Percentiles rank a stretch among this genome's conserved stretches.
These are phyloP conservation scores for Colletotrichum magnum DNA, from an alignment of 2,329 filamentous ascomycete species.

Conservation along the genomic window DNA sequence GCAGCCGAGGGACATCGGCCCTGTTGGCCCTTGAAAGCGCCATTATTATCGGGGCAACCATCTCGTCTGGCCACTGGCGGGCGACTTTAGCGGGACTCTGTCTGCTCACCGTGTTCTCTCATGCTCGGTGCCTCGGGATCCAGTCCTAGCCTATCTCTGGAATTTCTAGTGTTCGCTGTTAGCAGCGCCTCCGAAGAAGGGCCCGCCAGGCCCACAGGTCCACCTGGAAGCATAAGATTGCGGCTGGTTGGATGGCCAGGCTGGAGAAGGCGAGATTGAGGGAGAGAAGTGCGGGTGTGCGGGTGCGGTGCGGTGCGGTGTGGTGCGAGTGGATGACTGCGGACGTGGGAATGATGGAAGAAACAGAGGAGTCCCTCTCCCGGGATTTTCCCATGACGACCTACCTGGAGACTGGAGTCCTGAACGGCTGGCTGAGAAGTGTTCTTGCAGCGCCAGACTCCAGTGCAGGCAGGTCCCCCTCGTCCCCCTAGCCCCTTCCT, in stretches of 20 bases:
- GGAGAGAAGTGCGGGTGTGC: conserved; percentile 7
- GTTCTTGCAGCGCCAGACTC: no score
- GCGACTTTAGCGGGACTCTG: conserved; percentile 18
- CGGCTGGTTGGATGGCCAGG: conserved; percentile 22
- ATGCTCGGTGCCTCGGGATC: neutral
- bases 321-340: conserved; percentile 16
- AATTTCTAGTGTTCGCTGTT: conserved; percentile 2
- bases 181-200: conserved; percentile 25
- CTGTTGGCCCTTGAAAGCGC: conserved; percentile 26
- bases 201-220: conserved; percentile 22
- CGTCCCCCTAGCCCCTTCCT: no score
- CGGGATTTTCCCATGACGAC: conserved; percentile 18
- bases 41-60: conserved; percentile 25
- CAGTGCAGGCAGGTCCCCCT: no score
- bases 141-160: conserved; percentile 7
- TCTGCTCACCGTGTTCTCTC: conserved; percentile 23
- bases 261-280: neutral
- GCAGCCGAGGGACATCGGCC: conserved; percentile 32
- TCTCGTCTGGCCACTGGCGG: conserved; percentile 18
- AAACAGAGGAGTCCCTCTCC: conserved; percentile 3
- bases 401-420: neutral
- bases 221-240: conserved; percentile 17
- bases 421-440: neutral
- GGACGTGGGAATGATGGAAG: conserved; percentile 15
- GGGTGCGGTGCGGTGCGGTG: conserved; percentile 19